A percentile compares a stretch with the other conserved stretches of the same genome.
phyloP scores from a whole-genome alignment of 2,329 filamentous ascomycete species.

The Cladosporium velox region DNA sequence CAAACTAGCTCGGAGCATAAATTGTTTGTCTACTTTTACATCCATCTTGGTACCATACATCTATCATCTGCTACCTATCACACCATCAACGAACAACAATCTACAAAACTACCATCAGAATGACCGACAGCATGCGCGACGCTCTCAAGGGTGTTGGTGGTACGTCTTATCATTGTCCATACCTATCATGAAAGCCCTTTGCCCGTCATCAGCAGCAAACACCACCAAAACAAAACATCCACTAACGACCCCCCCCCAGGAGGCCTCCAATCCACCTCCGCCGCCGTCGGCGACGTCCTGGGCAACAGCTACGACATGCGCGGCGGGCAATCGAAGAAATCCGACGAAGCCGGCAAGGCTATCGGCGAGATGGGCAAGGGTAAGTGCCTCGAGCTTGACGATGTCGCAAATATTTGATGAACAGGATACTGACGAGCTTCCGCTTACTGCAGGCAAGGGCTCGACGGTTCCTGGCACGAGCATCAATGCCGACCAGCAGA shows the following conservation, averaged over 20 bases:
- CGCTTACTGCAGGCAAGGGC: constrained; percentile 20
- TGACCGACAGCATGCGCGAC: too few relatives aligned
- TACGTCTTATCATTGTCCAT: too few relatives aligned
- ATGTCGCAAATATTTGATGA: too few relatives aligned
- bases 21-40: too few relatives aligned
- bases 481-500: constrained; percentile 32
- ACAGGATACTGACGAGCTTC: neutral
- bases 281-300: constrained; percentile 31
- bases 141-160: too few relatives aligned
- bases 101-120: too few relatives aligned
- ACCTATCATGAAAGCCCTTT: too few relatives aligned
- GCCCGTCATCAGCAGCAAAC: too few relatives aligned
- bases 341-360: constrained; percentile 31
- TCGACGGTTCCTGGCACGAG: constrained; percentile 30
- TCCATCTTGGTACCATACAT: too few relatives aligned
- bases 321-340: constrained; percentile 32
- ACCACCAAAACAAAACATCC: neutral
- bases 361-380: constrained; percentile 31
- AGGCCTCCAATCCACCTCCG: constrained; percentile 32
- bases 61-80: too few relatives aligned
- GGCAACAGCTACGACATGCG: constrained; percentile 29
- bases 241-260: constrained; percentile 22
- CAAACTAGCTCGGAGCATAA: too few relatives aligned
- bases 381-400: constrained; percentile 2
- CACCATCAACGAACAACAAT: too few relatives aligned